Percentiles rank a stretch among this genome's conserved stretches.
These are phyloP conservation scores for Podaxis pistillaris DNA, from an alignment of 768 basidiomycete genomes.

Conservation along the genomic window DNA sequence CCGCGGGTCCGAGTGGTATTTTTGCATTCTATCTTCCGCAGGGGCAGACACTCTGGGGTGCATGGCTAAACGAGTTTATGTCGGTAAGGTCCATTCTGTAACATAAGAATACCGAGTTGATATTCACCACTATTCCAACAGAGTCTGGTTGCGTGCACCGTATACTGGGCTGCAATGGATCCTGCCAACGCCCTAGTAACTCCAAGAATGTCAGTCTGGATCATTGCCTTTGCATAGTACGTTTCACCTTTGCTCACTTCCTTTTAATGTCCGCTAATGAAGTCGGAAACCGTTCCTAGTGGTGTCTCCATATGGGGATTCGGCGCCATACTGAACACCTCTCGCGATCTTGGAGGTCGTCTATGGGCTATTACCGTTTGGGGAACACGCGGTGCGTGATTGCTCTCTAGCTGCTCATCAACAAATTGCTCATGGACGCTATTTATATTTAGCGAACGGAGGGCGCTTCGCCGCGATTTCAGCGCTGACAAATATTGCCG, in stretches of 20 bases:
- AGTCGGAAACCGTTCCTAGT: neutral
- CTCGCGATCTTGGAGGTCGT: constrained; percentile 7
- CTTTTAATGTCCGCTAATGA: neutral
- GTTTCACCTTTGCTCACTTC: neutral
- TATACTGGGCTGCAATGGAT: constrained; percentile 5
- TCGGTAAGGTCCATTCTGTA: neutral
- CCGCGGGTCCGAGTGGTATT: constrained; percentile 3
- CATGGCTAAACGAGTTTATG: constrained; percentile 10
- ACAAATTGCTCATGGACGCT: neutral
- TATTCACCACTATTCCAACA: neutral
- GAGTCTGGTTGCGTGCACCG: constrained; percentile 3
- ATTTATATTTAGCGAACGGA: constrained; percentile 3
- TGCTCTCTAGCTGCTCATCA: neutral
- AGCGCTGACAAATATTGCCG: neutral
- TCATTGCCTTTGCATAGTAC: constrained; percentile 6
- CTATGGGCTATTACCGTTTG: constrained; percentile 8
- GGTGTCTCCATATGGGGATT: constrained; percentile 9
- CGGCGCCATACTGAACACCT: constrained; percentile 5
- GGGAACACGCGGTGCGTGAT: neutral
- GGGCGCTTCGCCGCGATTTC: constrained; percentile 6
- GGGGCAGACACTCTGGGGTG: constrained; percentile 6
- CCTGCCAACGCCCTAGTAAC: constrained; percentile 10
- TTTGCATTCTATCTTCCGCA: constrained; percentile 10
- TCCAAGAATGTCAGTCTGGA: constrained; percentile 6
- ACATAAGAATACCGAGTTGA: neutral